A percentile compares a stretch with the other conserved stretches of the same genome.
Conservation (phyloP, 257 asterid genomes). For the Lycium ferocissimum region DNA sequence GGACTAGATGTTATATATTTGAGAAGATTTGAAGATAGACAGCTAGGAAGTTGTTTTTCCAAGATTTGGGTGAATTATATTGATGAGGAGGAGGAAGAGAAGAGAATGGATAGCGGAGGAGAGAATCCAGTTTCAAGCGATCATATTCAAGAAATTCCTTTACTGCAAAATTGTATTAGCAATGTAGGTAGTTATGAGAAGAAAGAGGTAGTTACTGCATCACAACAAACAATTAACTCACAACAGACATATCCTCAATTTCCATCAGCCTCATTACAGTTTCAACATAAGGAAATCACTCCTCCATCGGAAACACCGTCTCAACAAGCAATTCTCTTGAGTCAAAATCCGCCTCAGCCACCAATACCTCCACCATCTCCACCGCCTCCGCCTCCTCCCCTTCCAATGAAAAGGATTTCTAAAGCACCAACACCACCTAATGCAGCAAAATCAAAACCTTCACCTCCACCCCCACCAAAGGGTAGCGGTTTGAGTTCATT, state of each 20-base stretch:
- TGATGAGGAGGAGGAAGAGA: constrained; percentile 59
- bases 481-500: constrained; percentile 29
- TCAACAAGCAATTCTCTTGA: neutral
- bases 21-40: constrained; percentile 49
- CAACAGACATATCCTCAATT: constrained; percentile 24
- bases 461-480: constrained; percentile 50
- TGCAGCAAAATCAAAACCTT: constrained; percentile 35
- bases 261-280: constrained; percentile 38
- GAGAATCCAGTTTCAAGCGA: constrained; percentile 41
- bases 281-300: constrained; percentile 21
- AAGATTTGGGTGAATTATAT: constrained; percentile 77
- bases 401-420: constrained; percentile 20
- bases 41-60: constrained; percentile 54
- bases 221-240: constrained; percentile 20
- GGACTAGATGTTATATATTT: constrained; percentile 74
- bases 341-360: constrained; percentile 38
- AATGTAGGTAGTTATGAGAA: constrained; percentile 34
- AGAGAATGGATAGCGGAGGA: constrained; percentile 47
- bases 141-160: constrained; percentile 62
- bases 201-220: constrained; percentile 11
- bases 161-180: constrained; percentile 48
- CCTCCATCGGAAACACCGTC: neutral
- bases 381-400: constrained; percentile 46
- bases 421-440: constrained; percentile 37
- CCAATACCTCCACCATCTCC: constrained; percentile 40